These are phyloP conservation scores for Yamadazyma pseudoaaseri DNA, from an alignment of 1,139 yeast genomes.

Conservation along the genomic window DNA sequence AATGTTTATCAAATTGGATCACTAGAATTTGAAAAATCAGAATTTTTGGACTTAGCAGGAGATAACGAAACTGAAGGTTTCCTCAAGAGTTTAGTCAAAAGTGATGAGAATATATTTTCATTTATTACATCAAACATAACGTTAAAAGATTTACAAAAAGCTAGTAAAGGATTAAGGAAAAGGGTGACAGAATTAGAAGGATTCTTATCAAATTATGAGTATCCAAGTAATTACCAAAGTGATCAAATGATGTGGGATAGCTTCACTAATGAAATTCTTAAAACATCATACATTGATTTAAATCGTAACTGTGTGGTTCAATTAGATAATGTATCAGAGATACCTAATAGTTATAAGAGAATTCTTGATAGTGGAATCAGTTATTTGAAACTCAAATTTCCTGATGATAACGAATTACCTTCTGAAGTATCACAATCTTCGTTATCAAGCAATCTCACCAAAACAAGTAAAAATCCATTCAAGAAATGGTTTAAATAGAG, in stretches of 20 bases:
- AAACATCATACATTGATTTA: constrained; percentile 30
- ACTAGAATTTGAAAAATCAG: constrained; percentile 52
- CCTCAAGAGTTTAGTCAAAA: constrained; percentile 45
- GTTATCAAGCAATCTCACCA: constrained; percentile 3
- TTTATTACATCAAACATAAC: constrained; percentile 47
- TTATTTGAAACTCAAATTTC: constrained; percentile 33
- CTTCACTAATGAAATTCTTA: constrained; percentile 32
- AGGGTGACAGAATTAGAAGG: constrained; percentile 35
- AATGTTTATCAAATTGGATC: constrained; percentile 54
- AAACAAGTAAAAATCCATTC: constrained; percentile 32
- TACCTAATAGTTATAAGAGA: constrained; percentile 20
- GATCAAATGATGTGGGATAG: constrained; percentile 32
- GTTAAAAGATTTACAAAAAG: constrained; percentile 46
- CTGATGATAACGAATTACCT: constrained; percentile 11
- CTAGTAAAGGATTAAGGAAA: constrained; percentile 38
- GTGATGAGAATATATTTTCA: constrained; percentile 45
- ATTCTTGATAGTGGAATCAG: constrained; percentile 33
- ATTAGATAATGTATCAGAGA: constrained; percentile 19
- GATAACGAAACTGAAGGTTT: constrained; percentile 52
- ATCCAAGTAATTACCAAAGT: constrained; percentile 33
- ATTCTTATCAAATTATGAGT: constrained; percentile 38
- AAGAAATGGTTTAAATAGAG: constrained; percentile 35
- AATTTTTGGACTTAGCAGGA: constrained; percentile 45
- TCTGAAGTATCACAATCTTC: constrained; percentile 3
- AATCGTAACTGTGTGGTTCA: constrained; percentile 33